Conservation (phyloP, 768 basidiomycete genomes). For the Amylocystis lapponica region DNA sequence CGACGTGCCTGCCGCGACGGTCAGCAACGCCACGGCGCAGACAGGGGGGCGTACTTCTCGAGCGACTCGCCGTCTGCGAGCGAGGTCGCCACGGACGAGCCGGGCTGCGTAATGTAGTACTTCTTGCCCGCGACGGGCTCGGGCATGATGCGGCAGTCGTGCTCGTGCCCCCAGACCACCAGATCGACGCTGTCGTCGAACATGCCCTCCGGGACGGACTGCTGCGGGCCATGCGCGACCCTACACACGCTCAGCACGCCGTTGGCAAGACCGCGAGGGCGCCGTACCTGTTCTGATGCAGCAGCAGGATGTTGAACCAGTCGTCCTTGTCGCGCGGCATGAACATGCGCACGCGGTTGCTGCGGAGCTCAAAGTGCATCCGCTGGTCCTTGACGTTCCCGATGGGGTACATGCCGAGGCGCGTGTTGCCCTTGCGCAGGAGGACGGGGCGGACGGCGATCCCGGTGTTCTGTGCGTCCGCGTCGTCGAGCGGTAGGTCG, state of each 20-base stretch:
- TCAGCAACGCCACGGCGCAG: slow-evolving; percentile 1
- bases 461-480: slow-evolving; percentile 59
- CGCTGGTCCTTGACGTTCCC: slow-evolving; percentile 96
- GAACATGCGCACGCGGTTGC: slow-evolving; percentile 93
- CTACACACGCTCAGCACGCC: slow-evolving; percentile 32
- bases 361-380: slow-evolving; percentile 94
- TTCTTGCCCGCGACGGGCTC: slow-evolving; percentile 87
- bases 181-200: slow-evolving; percentile 94
- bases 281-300: slow-evolving; percentile 91
- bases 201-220: slow-evolving; percentile 92
- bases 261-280: neutral
- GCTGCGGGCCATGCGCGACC: slow-evolving; percentile 91
- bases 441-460: slow-evolving; percentile 89
- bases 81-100: slow-evolving; percentile 91
- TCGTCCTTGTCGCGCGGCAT: slow-evolving; percentile 87
- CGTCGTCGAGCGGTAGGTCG: slow-evolving; percentile 74
- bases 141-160: slow-evolving; percentile 90
- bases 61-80: slow-evolving; percentile 90
- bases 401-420: slow-evolving; percentile 90
- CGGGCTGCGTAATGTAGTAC: slow-evolving; percentile 92
- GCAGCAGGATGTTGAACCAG: slow-evolving; percentile 91
- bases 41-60: slow-evolving; percentile 59
- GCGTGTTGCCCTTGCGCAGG: slow-evolving; percentile 79
- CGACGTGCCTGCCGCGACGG: slow-evolving; percentile 66
- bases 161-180: slow-evolving; percentile 98